Evolutionary conservation across 495 filamentous ascomycete species (phyloP), one percentile per base, ranked within the genome.

Genomic region (Niebla homalea): DNA sequence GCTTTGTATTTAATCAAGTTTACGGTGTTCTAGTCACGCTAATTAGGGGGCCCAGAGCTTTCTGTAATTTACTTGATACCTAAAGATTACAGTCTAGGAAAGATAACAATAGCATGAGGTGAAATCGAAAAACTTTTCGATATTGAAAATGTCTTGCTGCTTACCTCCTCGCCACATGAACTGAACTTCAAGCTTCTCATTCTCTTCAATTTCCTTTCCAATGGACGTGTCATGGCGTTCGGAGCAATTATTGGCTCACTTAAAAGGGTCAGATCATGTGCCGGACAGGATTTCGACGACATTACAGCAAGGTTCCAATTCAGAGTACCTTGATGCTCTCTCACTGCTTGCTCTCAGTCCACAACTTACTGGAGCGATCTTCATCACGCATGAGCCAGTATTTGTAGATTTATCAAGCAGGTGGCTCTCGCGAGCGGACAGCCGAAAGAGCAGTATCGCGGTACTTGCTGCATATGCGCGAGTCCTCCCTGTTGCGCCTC

Each of bases 371-470:
- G 72, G 83, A 53, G 63, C 63, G 16, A 70, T 94, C 58, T 89
- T 89, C 58, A 67, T 70, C 52, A 68, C 78, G 51, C 85, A 87
- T 61, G 76, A 85, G 64, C 66, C 68, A 43, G 62, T 87, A 43
- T 83, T 90, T 57, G 77, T 86, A 53, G 87, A 96, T 61, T 65
- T 88, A 41, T 87, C 83, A 64, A 79, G 86, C 52, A 70, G 80
- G 69, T 92, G 87, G 85, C 64, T 84, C 37, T 58, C 57, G 43
- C 18, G 19, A 0, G 40, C 48, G 29, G 16, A 32, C 2, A 32
- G 8, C 29, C 45, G 36, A 35, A 63, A 66, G 14, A 65, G 70
- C 35, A 61, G 70, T 44, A 53, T 67, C 38, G 59, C 63, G 26
- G 69, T 79, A 43, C 64, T 93, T 59, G 73, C 81, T 43, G 79